Base-by-base conservation (phyloP, 331 rosid species). In the Cucumis variabilis region DNA sequence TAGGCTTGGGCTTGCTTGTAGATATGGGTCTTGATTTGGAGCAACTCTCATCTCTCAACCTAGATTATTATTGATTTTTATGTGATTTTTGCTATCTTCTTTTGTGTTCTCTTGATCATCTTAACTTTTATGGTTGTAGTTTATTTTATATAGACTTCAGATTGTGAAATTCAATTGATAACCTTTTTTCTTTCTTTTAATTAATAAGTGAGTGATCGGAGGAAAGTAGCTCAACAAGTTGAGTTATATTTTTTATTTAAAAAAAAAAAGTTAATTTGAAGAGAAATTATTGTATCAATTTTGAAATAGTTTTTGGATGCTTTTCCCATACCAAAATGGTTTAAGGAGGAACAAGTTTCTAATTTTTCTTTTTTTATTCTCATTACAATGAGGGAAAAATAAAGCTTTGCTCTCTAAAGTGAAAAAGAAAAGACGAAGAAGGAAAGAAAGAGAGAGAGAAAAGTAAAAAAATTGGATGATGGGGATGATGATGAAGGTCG, bases 401-500 rank as follows among this genome's bases (percentile, higher is more conserved):
- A 46, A 58, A 17, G 69, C 28, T 55, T 53, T 11, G 65, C 27
- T 80, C 17, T 27, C 16, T 0, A 80, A 80, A 55, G 70, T 25
- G 53, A 78, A 48, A 7, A 11, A 24, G 17, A 51, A 16, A 51
- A 48, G 37, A 33, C 37, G 37, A 33, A 33, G 3, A 37, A 37
- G 44, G 44, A 37, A 4, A 7, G 9, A 11, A 25, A 27, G 16
- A 51, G 27, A 53, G 28, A 51, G 75, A 85, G 71, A 68, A 87
- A 81, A 25, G 9, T 17, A 62, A 62, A 46, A 85, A n/a, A 87
- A 33, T 12, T 20, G 85, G 89, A 86, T 70, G 82, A 81, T 82
- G 70, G 86, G 85, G 20, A 82, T 90, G 89, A 92, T 88, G 90
- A 90, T 92, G 53, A 82, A 1, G 63, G 20, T 87, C 83, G 77